Evolutionary conservation across 2,329 filamentous ascomycete genomes (phyloP).

Genomic region (Pseudocercospora macadamiae): DNA sequence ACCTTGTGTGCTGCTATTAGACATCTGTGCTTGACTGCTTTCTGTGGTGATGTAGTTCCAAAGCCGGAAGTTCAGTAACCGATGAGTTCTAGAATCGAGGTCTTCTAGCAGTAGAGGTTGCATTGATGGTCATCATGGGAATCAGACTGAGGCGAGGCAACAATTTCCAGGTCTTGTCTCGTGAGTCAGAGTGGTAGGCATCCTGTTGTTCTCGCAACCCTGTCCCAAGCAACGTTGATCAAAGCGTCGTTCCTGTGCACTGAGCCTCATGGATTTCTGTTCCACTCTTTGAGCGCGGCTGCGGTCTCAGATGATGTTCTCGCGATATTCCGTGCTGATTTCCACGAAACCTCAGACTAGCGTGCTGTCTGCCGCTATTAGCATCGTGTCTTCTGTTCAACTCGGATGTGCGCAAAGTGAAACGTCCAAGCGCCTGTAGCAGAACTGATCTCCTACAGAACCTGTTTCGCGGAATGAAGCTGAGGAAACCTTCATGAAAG

Average conservation of each 20-base stretch:
- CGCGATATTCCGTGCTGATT: not conserved
- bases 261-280: not conserved
- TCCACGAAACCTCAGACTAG: not conserved
- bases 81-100: not conserved
- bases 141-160: not conserved
- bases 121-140: not conserved
- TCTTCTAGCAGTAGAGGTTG: not conserved
- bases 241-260: not conserved
- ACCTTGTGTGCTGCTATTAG: not conserved
- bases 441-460: not conserved
- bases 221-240: not conserved
- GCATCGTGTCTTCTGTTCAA: not conserved
- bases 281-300: not conserved
- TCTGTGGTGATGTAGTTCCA: not conserved
- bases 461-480: not conserved
- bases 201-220: not conserved
- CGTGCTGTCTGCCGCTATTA: too few relatives aligned
- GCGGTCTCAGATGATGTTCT: not conserved
- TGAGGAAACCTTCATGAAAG: not conserved
- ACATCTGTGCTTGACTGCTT: not conserved
- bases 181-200: conserved; percentile 1
- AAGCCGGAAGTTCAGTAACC: not conserved
- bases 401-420: not conserved
- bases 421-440: not conserved
- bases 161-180: not conserved